Evolutionary conservation across 306 rosid genomes (phyloP), one percentile per base, ranked within the genome.

Genomic region (Boehmeria nivea): DNA sequence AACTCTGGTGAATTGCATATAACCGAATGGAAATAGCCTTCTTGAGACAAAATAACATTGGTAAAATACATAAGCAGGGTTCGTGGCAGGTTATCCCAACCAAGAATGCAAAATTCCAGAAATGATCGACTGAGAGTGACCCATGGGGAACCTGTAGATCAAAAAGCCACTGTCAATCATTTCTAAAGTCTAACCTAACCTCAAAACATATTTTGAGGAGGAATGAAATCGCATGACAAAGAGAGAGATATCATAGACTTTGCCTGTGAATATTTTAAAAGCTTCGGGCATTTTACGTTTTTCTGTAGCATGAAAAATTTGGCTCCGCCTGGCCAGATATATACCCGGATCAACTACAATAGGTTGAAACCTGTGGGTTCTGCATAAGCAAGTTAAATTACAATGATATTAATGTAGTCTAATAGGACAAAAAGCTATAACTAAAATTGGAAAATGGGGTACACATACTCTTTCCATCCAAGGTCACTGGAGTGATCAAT

Each of bases 41-140:
- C 98, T 75, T 87, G 79, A 17, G 98, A 77, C 69, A 87, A 45
- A 56, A 84, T 71, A 33, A 82, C 96, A 38, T 91, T 91, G 4
- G 94, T 87, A 54, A 87, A 91, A 57, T 91, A 91, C 98, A 91
- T 87, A 43, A 91, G 73, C 19, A 91, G 75, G 15, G 74, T 82
- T 17, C 98, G 76, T 11, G 98, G 98, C 46, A 91, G 81, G 69
- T 91, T 91, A 69, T 91, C 98, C 98, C 98, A 91, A 53, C 96
- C 98, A 18, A 87, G 61, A 64, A 91, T 72, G 68, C 98, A 91
- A 65, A 65, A 91, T 62, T 91, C 95, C 45, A 91, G 54, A 59
- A 91, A 91, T 12, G 95, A 31, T 53, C 98, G 76, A 42, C 96
- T 87, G 60, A 91, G 75, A 59, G 76, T 66, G 27, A 87, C 87